phyloP scores from a whole-genome alignment of 495 filamentous ascomycete genomes.

The Tetracladium setigerum region DNA sequence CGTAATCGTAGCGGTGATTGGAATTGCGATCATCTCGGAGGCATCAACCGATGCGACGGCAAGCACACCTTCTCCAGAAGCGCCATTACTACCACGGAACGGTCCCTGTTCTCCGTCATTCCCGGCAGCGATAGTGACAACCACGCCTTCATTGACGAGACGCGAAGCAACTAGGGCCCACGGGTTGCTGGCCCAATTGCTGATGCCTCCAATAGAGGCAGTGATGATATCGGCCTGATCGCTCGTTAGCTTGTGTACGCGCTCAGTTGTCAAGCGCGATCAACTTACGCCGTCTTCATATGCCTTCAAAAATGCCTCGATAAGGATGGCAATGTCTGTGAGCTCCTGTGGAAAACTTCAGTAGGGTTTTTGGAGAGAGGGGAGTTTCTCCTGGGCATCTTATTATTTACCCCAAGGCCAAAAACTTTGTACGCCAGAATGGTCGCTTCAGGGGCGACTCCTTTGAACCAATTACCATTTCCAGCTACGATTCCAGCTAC shows the following conservation, averaged over 20 bases:
- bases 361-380: too few relatives aligned
- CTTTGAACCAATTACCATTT: conserved; percentile 31
- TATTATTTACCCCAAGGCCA: conserved; percentile 14
- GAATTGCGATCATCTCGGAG: conserved; percentile 14
- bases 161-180: conserved; percentile 28
- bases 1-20: conserved; percentile 15
- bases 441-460: conserved; percentile 42
- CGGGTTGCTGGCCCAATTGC: conserved; percentile 29
- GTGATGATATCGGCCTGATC: conserved; percentile 30
- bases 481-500: conserved; percentile 43
- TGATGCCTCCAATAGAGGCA: conserved; percentile 27
- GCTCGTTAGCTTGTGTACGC: not conserved
- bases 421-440: conserved; percentile 41
- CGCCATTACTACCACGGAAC: conserved; percentile 22
- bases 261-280: too few relatives aligned
- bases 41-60: conserved; percentile 16
- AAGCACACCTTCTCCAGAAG: conserved; percentile 22
- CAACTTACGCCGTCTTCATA: conserved; percentile 28
- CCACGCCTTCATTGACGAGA: conserved; percentile 30
- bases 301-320: conserved; percentile 31
- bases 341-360: not conserved
- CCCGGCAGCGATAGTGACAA: conserved; percentile 31
- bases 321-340: conserved; percentile 23
- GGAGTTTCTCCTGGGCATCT: not conserved
- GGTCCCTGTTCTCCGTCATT: conserved; percentile 32